Base-by-base conservation (phyloP, 176 grass and related monocot species). In the Aegilops longissima region DNA sequence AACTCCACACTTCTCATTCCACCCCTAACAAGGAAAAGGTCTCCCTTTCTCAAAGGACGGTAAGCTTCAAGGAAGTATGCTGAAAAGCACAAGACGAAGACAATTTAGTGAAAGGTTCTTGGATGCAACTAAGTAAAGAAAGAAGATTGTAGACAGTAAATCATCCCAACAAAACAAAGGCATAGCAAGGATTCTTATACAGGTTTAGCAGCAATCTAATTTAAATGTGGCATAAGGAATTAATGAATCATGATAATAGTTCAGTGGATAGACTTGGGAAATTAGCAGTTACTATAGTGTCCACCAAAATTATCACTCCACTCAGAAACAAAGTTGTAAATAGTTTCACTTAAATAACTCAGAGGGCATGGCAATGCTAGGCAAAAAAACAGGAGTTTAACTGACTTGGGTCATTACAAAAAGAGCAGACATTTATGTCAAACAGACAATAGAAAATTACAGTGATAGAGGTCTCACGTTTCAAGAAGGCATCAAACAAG, bases 1-100 rank as follows among this genome's bases (percentile, higher is more conserved):
- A 97, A 97, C 70, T 97, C 95, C 51, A 97, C 95, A 74, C 92
- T 92, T 33, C 92, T 84, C 95, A 97, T 97, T 24, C 92, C 90
- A 76, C 92, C 95, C 34, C 92, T 88, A 21, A 97, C 92, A 51
- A 97, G 95, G 88, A 97, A 97, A 47, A 94, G 83, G 45, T 97
- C 95, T 45, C 92, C 92, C 86, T 94, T 97, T 66, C 95, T 92
- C 62, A 93, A 70, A 71, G 95, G 95, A 44, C 95, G 95, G 33
- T 94, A 94, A 12, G 92, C 86, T 70, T 97, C 92, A 77, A 94
- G 86, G 80, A 97, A 97, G 76, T 97, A 97, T 1, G 95, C 95
- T 97, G 92, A 83, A 58, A 83, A 27, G n/a, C 78, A 51, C 1
- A 76, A 44, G 51, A 80, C 13, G 20, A 45, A n/a, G 25, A 8